phyloP scores from a whole-genome alignment of 176 grass and related monocot genomes.

The Aegilops tauschii region DNA sequence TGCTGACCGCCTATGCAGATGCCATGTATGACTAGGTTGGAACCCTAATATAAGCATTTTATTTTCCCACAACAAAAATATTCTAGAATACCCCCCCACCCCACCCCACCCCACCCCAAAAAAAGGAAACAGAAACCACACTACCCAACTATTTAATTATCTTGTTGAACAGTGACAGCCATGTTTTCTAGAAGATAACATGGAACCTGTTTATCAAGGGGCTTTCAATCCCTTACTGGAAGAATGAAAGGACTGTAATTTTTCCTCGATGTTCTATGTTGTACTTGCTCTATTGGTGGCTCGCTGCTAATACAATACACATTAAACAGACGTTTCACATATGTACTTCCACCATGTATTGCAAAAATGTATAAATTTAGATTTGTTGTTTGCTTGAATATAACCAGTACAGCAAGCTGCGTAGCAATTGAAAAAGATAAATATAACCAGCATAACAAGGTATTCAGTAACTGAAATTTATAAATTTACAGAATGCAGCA shows the following conservation, averaged over 20 bases:
- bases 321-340: neutral
- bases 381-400: neutral
- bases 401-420: neutral
- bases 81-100: neutral
- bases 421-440: neutral
- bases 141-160: neutral
- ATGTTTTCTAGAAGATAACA: neutral
- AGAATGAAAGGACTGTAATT: neutral
- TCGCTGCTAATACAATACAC: neutral
- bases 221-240: neutral
- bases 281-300: neutral
- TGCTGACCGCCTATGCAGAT: no score
- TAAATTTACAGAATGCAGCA: constrained; percentile 2
- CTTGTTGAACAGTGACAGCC: neutral
- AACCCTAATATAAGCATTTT: no score
- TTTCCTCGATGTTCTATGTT: neutral
- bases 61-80: neutral
- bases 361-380: neutral
- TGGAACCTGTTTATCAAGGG: neutral
- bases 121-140: neutral
- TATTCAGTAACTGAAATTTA: neutral
- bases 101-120: neutral
- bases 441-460: neutral
- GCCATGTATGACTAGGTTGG: no score
- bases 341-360: neutral